Evolutionary conservation across 148 eudicot genomes (phyloP), one percentile per base, ranked within the genome.

Genomic region (Cornus suecica): DNA sequence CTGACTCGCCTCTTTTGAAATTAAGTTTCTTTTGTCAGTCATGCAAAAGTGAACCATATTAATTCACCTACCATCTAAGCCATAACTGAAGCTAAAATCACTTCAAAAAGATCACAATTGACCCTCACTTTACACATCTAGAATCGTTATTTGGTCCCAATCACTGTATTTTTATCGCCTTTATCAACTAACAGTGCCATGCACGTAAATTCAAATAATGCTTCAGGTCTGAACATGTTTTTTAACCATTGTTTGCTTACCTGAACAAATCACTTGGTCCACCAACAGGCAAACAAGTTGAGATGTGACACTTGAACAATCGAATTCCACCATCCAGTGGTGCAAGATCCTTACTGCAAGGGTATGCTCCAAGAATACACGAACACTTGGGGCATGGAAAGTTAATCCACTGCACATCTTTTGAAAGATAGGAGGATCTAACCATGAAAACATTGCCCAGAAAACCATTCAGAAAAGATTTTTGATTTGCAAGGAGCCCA

Each of bases 251-350:
- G 25, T 68, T 52, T 45, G 65, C 78, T 66, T 84, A 95, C 99
- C 94, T 85, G 77, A 93, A 92, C 62, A 86, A 25, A 78, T 87
- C 90, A 73, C 81, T 71, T 4, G 85, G 81, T 70, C 80, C 77
- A 78, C 70, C 76, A 29, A 78, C 79, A 23, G 93, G 84, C 73
- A 88, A 76, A 81, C 88, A 83, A 80, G 90, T 85, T 18, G 98
- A 91, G 48, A 93, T 88, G 84, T 75, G 84, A 79, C 94, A 88
- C 71, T 95, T 95, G 65, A 91, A 91, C 30, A 95, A 80, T 26
- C 93, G 94, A 85, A 95, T 78, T 48, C 98, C 93, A 56, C 92
- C 90, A 84, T 95, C 97, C 78, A 88, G 80, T 63, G 94, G 85
- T 70, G 81, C 79, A 79, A 71, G 25, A 72, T 83, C 80, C 66